Evolutionary conservation across 2,329 filamentous ascomycete species (phyloP).

Genomic region (Hymenoscyphus albidus): DNA sequence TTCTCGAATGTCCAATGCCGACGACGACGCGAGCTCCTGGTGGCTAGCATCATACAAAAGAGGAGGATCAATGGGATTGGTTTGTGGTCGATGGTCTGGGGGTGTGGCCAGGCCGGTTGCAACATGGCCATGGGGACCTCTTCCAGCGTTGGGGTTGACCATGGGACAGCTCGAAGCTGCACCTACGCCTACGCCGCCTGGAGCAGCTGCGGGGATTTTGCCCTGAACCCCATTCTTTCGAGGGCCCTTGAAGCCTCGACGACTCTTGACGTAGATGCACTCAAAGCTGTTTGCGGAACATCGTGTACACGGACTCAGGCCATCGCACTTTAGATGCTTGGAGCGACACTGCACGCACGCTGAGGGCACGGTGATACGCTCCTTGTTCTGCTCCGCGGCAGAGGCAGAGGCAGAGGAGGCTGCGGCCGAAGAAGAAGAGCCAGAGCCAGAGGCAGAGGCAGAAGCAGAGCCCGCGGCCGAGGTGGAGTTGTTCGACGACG

Average conservation of each 20-base stretch:
- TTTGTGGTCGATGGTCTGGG: slow-evolving; percentile 27
- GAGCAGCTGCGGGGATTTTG: slow-evolving; percentile 28
- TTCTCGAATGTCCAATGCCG: slow-evolving; percentile 26
- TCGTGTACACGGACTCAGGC: slow-evolving; percentile 62
- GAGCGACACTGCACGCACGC: slow-evolving; percentile 27
- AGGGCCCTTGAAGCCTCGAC: slow-evolving; percentile 68
- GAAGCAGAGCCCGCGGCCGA: neutral
- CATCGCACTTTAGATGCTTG: slow-evolving; percentile 73
- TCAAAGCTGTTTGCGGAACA: slow-evolving; percentile 56
- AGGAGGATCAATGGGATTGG: slow-evolving; percentile 19
- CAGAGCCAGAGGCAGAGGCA: neutral
- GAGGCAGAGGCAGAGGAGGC: neutral
- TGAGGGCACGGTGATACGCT: slow-evolving; percentile 17
- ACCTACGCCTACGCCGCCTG: neutral
- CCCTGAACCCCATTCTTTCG: slow-evolving; percentile 43
- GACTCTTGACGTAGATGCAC: slow-evolving; percentile 69
- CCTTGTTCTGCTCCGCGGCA: slow-evolving; percentile 12
- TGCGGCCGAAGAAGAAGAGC: neutral
- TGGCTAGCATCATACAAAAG: slow-evolving; percentile 23
- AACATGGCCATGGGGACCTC: slow-evolving; percentile 18
- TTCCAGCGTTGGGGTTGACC: slow-evolving; percentile 23
- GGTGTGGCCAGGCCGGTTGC: slow-evolving; percentile 29
- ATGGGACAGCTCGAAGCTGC: slow-evolving; percentile 23
- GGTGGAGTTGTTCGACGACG: slow-evolving; percentile 4
- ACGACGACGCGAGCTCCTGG: neutral